These are phyloP conservation scores for Fusarium sp. DNA, from an alignment of 2,329 filamentous ascomycete species.

Conservation along the genomic window DNA sequence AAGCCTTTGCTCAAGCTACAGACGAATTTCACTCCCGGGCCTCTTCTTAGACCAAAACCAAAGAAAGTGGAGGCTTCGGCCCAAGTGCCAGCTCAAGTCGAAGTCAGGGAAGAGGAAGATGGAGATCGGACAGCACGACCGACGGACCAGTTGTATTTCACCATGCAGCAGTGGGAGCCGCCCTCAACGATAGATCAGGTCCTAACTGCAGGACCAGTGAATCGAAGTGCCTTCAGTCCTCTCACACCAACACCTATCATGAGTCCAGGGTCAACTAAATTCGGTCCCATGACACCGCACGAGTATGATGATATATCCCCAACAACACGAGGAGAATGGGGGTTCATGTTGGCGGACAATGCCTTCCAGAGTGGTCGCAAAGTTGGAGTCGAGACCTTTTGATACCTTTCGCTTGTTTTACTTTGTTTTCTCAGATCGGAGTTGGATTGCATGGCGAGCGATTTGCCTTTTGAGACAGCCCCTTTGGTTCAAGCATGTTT, in stretches of 20 bases:
- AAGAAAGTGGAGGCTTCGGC: constrained; percentile 15
- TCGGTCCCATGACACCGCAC: constrained; percentile 67
- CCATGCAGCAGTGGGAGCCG: constrained; percentile 47
- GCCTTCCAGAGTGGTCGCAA: constrained; percentile 57
- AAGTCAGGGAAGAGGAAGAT: constrained; percentile 49
- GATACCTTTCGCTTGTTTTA: constrained; percentile 1
- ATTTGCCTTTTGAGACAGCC: constrained; percentile 24
- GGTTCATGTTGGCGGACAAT: constrained; percentile 65
- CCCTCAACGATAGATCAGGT: constrained; percentile 58
- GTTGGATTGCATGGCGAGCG: constrained; percentile 23
- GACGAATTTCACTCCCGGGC: constrained; percentile 53
- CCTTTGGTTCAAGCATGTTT: constrained; percentile 9
- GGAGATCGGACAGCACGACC: constrained; percentile 54
- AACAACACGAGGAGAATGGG: constrained; percentile 71
- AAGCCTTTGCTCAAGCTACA: constrained; percentile 55
- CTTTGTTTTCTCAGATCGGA: constrained; percentile 1
- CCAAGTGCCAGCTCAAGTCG: not conserved
- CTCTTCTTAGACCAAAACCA: constrained; percentile 23
- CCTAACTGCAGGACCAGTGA: constrained; percentile 47
- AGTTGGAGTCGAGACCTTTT: constrained; percentile 58
- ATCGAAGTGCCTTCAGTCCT: constrained; percentile 38
- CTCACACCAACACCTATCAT: constrained; percentile 39
- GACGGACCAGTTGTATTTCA: constrained; percentile 45
- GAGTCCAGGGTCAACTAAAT: constrained; percentile 39
- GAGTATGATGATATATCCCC: constrained; percentile 71